phyloP scores from a whole-genome alignment of 345 rosid genomes.

The Eucalyptus urophylla region DNA sequence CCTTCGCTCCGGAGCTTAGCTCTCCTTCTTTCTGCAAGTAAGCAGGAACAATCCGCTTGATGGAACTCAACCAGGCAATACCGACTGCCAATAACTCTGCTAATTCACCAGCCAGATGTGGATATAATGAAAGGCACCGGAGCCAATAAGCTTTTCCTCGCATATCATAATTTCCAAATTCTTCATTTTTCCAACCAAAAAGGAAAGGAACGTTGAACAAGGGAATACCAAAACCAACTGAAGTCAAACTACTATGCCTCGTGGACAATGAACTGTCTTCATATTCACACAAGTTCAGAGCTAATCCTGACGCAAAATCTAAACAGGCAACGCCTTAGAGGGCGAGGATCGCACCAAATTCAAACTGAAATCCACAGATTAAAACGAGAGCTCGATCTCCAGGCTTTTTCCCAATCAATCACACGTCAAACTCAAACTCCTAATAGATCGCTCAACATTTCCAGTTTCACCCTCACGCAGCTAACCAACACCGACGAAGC shows the following conservation, averaged over 20 bases:
- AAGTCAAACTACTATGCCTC: background rate
- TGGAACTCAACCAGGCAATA: background rate
- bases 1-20: constrained; percentile 6
- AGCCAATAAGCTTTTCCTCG: background rate
- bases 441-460: background rate
- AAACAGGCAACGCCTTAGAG: background rate
- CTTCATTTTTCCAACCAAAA: background rate
- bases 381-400: background rate
- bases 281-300: background rate
- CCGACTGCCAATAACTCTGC: background rate
- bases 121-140: background rate
- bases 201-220: background rate
- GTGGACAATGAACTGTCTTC: background rate
- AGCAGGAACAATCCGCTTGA: background rate
- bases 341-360: background rate
- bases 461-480: background rate
- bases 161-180: background rate
- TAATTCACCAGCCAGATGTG: background rate
- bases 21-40: constrained; percentile 3
- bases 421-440: background rate
- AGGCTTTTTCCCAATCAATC: background rate
- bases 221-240: background rate
- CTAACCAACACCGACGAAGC: background rate
- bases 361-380: background rate
- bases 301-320: background rate